Base-by-base conservation (phyloP, 2,329 filamentous ascomycete genomes). In the Calonectria fujianensis region DNA sequence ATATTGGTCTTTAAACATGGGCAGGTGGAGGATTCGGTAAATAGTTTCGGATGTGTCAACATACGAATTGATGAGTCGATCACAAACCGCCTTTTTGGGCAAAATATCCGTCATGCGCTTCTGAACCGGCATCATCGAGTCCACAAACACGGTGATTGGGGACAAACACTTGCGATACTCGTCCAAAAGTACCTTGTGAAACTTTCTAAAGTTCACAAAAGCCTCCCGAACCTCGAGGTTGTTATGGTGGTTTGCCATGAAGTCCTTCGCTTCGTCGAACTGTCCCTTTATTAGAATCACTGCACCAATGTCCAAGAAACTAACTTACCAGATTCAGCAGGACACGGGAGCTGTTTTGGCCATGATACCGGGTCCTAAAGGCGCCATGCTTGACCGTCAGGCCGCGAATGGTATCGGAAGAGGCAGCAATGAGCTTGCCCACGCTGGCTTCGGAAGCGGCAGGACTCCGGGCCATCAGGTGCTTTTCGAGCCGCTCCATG, bases 61-160 rank as follows among this genome's bases (percentile, higher is more conserved):
- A 76, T 91, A 91, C 2, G 87, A 83, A 10, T 86, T 82, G 4
- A 91, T 77, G 4, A 91, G 85, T 18, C 87, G 85, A 77, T 91
- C 89, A 81, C 90, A 91, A 11, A 89, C 86, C 0, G 83, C 73
- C 78, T 86, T 89, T 39, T 86, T 87, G 0, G 90, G 90, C 24
- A 91, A 78, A 18, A 91, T 90, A 72, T 91, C 89, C 37, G 85
- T 86, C 90, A 91, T 91, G 61, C 90, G 88, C 80, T 90, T 90
- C 72, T 88, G 87, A 3, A 91, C 86, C 0, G 90, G 89, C 80
- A 90, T 89, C 84, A 91, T 89, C n/a, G 89, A 91, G 77, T 91
- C 89, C 35, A 91, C 89, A 77, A 88, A 91, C 39, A 91, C 89
- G 4, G 88, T 85, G 57, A 91, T 90, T 0, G 90, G 89, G 7